A percentile compares a stretch with the other conserved stretches of the same genome.
phyloP scores from a whole-genome alignment of 108 stramenopile genomes.

The Chaetoceros tenuissimus region DNA sequence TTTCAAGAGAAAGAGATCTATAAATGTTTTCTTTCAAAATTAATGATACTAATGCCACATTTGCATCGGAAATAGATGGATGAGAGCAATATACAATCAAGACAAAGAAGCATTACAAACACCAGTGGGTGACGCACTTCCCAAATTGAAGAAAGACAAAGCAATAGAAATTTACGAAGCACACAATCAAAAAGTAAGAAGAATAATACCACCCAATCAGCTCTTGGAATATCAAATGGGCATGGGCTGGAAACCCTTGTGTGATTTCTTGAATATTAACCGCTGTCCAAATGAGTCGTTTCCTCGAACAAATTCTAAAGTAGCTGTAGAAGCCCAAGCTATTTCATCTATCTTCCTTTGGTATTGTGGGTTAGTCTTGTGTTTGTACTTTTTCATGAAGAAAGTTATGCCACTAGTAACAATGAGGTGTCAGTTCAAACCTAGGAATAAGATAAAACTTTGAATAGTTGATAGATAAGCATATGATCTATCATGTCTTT shows the following conservation, averaged over 20 bases:
- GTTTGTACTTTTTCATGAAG: too few species aligned
- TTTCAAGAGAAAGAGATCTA: background rate
- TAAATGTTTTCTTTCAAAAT: constrained; percentile 2
- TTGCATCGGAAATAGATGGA: constrained; percentile 32
- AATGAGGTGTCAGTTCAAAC: too few species aligned
- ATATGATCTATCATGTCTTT: too few species aligned
- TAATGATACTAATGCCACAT: background rate
- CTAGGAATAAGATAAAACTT: too few species aligned
- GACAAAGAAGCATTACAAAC: constrained; percentile 44
- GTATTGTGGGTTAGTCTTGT: too few species aligned
- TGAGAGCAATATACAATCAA: constrained; percentile 57
- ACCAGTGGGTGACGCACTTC: constrained; percentile 34
- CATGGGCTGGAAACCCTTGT: constrained; percentile 71
- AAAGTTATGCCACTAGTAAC: too few species aligned
- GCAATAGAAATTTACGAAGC: constrained; percentile 54
- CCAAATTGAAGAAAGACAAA: constrained; percentile 42
- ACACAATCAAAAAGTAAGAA: constrained; percentile 52
- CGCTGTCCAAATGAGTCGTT: constrained; percentile 58
- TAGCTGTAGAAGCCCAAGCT: constrained; percentile 50
- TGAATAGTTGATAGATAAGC: too few species aligned
- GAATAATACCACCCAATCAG: constrained; percentile 44
- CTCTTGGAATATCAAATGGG: constrained; percentile 67
- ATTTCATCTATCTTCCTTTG: too few species aligned
- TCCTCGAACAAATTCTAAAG: constrained; percentile 64
- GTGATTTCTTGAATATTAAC: constrained; percentile 52